Percentiles rank a stretch among this genome's conserved stretches.
Conservation (phyloP, 2,329 filamentous ascomycete genomes). For the Cladosporium cucumerinum region DNA sequence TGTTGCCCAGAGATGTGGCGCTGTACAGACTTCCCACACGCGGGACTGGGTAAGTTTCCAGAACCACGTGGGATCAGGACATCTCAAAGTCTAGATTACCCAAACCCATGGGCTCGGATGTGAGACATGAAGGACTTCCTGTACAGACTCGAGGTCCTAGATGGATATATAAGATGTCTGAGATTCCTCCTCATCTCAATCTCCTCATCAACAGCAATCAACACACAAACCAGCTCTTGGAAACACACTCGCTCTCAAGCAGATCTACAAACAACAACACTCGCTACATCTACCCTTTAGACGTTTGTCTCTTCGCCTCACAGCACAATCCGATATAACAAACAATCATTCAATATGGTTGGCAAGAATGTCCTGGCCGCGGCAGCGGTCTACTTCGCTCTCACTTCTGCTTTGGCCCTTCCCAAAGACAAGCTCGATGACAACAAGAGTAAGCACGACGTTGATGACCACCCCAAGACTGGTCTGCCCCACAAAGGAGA, state of each 20-base stretch:
- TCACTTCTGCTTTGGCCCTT: conserved; percentile 8
- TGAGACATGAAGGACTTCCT: background rate
- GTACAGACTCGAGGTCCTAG: background rate
- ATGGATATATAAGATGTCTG: background rate
- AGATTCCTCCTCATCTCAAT: background rate
- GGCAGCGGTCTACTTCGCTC: conserved; percentile 1
- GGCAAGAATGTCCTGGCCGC: conserved; percentile 9
- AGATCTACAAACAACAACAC: background rate
- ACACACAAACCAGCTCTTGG: conserved; percentile 1
- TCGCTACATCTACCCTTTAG: background rate
- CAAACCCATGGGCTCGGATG: background rate
- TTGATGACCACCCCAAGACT: background rate
- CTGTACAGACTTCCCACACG: conserved; percentile 3
- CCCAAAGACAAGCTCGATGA: conserved; percentile 6
- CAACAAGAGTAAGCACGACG: background rate
- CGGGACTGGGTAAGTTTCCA: background rate
- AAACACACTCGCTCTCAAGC: background rate
- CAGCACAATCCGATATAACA: background rate
- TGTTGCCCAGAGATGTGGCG: background rate
- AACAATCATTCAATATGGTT: conserved; percentile 2
- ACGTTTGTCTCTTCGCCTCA: background rate
- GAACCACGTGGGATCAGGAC: conserved; percentile 12
- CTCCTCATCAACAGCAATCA: conserved; percentile 1
- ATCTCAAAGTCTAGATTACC: background rate
- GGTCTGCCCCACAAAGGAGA: conserved; percentile 5